These are phyloP conservation scores for Paraconiothyrium brasiliense DNA, from an alignment of 2,329 filamentous ascomycete genomes.

Conservation along the genomic window DNA sequence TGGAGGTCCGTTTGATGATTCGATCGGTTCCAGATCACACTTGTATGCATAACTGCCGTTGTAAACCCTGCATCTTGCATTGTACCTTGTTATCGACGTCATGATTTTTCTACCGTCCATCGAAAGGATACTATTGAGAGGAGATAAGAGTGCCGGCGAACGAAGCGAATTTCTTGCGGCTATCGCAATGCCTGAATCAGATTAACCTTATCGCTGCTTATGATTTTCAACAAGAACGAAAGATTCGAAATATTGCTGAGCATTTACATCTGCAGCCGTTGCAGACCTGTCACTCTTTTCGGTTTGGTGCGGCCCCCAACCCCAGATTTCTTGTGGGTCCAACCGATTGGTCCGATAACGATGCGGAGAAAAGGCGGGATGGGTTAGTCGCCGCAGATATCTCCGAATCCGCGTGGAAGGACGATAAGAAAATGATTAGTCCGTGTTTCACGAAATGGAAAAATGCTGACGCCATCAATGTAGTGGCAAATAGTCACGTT, in stretches of 20 bases:
- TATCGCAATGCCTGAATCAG: not conserved
- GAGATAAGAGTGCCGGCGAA: not conserved
- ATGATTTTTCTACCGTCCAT: not conserved
- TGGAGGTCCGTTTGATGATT: not conserved
- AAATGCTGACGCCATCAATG: not conserved
- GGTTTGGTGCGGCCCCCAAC: not conserved
- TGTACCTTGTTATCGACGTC: constrained; percentile 4
- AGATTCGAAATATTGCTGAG: not conserved
- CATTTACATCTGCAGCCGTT: constrained; percentile 8
- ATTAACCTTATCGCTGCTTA: not conserved
- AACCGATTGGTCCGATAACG: constrained; percentile 12
- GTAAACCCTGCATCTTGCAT: not conserved
- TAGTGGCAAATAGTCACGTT: not conserved
- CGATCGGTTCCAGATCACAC: not conserved
- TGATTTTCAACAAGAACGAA: not conserved
- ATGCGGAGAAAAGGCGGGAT: not conserved
- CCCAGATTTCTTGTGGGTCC: not conserved
- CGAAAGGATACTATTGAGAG: not conserved
- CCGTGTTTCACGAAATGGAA: not conserved
- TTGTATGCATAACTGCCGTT: not conserved
- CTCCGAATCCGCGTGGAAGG: not conserved
- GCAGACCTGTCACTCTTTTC: not conserved
- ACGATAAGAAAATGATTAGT: constrained; percentile 7
- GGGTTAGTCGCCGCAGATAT: not conserved
- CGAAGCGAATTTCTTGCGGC: not conserved